Conservation (phyloP, 805 yeast species). For the Saccharomycopsis synnaedendra region DNA sequence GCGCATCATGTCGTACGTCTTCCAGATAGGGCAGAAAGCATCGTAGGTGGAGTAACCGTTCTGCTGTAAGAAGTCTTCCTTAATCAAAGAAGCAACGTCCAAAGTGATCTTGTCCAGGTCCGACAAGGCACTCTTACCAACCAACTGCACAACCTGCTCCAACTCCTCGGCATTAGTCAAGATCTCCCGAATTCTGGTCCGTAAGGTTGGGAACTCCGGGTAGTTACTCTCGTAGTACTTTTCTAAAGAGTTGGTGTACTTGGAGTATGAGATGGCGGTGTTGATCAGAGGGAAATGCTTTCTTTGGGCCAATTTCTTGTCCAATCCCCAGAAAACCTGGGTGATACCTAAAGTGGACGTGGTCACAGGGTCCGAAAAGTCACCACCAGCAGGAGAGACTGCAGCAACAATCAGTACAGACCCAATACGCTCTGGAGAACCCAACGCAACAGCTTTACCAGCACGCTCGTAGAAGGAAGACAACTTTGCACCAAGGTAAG, state of each 20-base stretch:
- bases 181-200: slow-evolving; percentile 90
- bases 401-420: slow-evolving; percentile 99
- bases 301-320: slow-evolving; percentile 97
- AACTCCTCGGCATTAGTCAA: slow-evolving; percentile 95
- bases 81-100: slow-evolving; percentile 83
- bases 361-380: slow-evolving; percentile 99
- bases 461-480: slow-evolving; percentile 99
- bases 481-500: slow-evolving; percentile 95
- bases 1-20: slow-evolving; percentile 97
- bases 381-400: slow-evolving; percentile 99
- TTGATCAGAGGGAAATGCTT: slow-evolving; percentile 99
- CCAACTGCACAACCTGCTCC: slow-evolving; percentile 98
- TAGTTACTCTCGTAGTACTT: slow-evolving; percentile 76
- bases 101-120: slow-evolving; percentile 94
- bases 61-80: slow-evolving; percentile 98
- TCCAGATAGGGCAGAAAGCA: slow-evolving; percentile 99
- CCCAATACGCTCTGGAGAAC: slow-evolving; percentile 93
- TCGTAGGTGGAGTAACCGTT: slow-evolving; percentile 98
- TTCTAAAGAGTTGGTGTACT: slow-evolving; percentile 80
- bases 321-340: slow-evolving; percentile 99
- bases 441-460: slow-evolving; percentile 89
- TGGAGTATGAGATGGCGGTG: slow-evolving; percentile 92
- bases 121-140: slow-evolving; percentile 95
- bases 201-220: slow-evolving; percentile 84
- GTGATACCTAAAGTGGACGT: slow-evolving; percentile 98